These are phyloP conservation scores for Lathyrus aphaca DNA, from an alignment of 306 rosid species.

Conservation along the genomic window DNA sequence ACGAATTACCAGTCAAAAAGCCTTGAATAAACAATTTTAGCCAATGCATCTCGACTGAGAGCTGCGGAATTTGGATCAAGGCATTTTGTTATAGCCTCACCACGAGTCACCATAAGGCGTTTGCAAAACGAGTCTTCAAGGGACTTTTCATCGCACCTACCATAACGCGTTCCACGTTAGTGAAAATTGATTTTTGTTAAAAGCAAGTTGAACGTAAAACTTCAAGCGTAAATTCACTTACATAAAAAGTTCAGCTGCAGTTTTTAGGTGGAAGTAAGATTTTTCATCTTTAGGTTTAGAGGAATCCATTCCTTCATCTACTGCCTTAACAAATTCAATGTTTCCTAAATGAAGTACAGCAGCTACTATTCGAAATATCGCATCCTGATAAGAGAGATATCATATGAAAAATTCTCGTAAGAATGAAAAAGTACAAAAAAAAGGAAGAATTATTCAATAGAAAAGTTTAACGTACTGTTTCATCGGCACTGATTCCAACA, in stretches of 20 bases:
- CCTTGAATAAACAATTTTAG: conserved; percentile 85
- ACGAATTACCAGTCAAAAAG: conserved; percentile 84
- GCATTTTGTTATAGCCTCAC: conserved; percentile 81
- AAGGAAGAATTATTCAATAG: not conserved
- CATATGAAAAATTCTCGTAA: conserved; percentile 8
- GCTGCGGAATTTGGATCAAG: conserved; percentile 76
- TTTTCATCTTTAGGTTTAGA: conserved; percentile 83
- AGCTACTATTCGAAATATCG: conserved; percentile 85
- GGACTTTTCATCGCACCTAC: conserved; percentile 80
- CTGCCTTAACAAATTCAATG: conserved; percentile 78
- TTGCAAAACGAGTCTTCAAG: conserved; percentile 93
- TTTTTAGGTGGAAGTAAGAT: conserved; percentile 76
- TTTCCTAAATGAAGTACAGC: conserved; percentile 96
- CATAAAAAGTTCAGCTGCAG: conserved; percentile 86
- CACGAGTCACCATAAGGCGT: conserved; percentile 93
- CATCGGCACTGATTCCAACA: conserved; percentile 77
- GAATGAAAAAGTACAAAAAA: conserved; percentile 11
- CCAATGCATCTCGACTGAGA: conserved; percentile 86
- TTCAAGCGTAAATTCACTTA: conserved; percentile 37
- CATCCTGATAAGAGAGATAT: conserved; percentile 64
- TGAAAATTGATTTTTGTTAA: not conserved
- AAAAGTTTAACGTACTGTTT: conserved; percentile 63
- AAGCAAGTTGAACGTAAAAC: not conserved
- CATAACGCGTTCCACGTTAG: not conserved
- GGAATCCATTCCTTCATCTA: conserved; percentile 64